Conservation (phyloP, 2,329 filamentous ascomycete genomes). For the Colletotrichum filicis region DNA sequence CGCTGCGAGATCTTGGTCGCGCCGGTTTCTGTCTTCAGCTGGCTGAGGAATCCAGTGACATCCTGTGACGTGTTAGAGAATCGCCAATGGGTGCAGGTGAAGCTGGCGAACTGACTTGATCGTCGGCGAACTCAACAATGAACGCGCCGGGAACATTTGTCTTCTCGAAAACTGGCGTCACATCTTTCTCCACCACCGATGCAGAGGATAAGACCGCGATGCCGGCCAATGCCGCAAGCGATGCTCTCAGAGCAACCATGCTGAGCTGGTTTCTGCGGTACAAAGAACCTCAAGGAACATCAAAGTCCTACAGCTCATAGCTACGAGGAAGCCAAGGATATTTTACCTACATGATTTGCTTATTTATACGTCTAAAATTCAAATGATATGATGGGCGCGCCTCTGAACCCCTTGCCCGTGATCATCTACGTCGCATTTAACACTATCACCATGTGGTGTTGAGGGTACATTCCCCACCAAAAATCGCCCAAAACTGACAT, state of each 20-base stretch:
- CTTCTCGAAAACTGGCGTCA: conserved; percentile 29
- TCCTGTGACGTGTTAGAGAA: conserved; percentile 3
- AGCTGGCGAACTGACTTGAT: conserved; percentile 49
- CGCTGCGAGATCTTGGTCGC: conserved; percentile 34
- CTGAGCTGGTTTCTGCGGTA: not conserved
- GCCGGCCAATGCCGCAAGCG: conserved; percentile 16
- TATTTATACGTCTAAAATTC: not conserved
- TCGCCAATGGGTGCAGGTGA: not conserved
- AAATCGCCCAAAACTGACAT: not conserved
- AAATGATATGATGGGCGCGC: not conserved
- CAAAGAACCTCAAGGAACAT: not conserved
- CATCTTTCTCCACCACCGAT: not conserved
- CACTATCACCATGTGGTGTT: not conserved
- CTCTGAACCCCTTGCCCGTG: not conserved
- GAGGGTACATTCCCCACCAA: not conserved
- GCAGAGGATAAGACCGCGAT: not conserved
- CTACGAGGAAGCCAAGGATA: not conserved
- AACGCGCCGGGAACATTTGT: conserved; percentile 58
- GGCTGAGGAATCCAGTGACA: conserved; percentile 22
- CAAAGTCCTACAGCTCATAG: not conserved
- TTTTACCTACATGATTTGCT: not conserved
- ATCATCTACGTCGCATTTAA: conserved; percentile 4
- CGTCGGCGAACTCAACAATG: conserved; percentile 64
- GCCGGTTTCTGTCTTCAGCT: conserved; percentile 26
- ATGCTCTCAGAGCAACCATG: conserved; percentile 21